Conservation (phyloP, 495 filamentous ascomycete genomes). For the Elaphomyces granulatus region DNA sequence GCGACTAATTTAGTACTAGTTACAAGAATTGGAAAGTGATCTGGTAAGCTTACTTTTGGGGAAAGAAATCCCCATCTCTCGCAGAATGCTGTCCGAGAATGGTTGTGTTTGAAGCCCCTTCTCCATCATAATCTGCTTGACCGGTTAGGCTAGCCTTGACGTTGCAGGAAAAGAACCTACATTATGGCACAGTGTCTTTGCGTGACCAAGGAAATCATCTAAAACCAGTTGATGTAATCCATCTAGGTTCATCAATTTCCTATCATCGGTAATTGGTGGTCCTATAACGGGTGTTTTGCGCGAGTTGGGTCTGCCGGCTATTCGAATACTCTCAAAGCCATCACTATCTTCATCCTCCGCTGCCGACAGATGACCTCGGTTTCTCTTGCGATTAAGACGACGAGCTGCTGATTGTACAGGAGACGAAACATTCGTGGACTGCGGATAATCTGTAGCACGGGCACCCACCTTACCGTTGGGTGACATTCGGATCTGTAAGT, state of each 20-base stretch:
- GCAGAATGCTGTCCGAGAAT: conserved; percentile 65
- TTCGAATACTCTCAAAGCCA: conserved; percentile 47
- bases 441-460: conserved; percentile 29
- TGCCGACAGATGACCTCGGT: conserved; percentile 24
- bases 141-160: conserved; percentile 8
- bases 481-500: conserved; percentile 45
- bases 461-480: conserved; percentile 20
- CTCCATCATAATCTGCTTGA: conserved; percentile 41
- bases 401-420: conserved; percentile 44
- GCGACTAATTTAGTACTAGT: background rate
- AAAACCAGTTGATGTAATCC: conserved; percentile 50
- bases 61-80: conserved; percentile 71
- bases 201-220: conserved; percentile 47
- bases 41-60: conserved; percentile 44
- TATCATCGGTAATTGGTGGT: conserved; percentile 59
- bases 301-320: conserved; percentile 23
- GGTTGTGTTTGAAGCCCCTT: conserved; percentile 46
- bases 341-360: conserved; percentile 40
- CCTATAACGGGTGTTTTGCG: conserved; percentile 35
- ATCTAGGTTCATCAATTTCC: conserved; percentile 43
- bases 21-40: conserved; percentile 4
- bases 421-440: conserved; percentile 78
- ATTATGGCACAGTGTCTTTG: conserved; percentile 47
- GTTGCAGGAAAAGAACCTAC: conserved; percentile 17
- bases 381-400: conserved; percentile 23